Base-by-base conservation (phyloP, 2,329 filamentous ascomycete genomes). In the Fusarium ramigenum region DNA sequence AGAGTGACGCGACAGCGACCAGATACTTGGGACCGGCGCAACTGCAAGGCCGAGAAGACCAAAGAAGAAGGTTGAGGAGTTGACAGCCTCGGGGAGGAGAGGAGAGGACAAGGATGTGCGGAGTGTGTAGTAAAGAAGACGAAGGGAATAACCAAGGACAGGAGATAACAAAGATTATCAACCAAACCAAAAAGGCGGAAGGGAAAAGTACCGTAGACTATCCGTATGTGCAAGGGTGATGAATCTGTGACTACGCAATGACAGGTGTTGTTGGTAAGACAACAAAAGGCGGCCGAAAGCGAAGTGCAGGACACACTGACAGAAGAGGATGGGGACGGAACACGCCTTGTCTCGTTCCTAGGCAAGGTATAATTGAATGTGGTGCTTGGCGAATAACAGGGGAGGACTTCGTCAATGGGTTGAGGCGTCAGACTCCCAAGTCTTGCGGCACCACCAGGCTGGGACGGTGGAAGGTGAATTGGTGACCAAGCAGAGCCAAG, bases 1-100 rank as follows among this genome's bases (percentile, higher is more conserved):
- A 72, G 52, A 66, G 69, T 72, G 66, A 77, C 64, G 73, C 66
- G 74, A 76, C 60, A 71, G 61, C 56, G 69, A 66, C 65, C 69
- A 63, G 62, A 69, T 63, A 68, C 40, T 74, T 76, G 73, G 75
- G 68, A 62, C 52, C 63, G 52, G 59, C 63, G 61, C 61, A 59
- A 59, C 56, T 50, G 42, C 56, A 61, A 73, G 63, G 53, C 44
- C 64, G 44, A 69, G 61, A 60, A 54, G 52, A 37, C 66, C 40
- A 59, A 53, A 60, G 40, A 44, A 69, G 58, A 43, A 70, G 40
- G 66, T 68, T 54, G 37, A 62, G 42, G 36, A 69, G 36, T 47
- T 34, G 44, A 53, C 58, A 44, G 44, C 23, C 56, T 59, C 37
- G 53, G 67, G 56, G 57, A 30, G 30, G 36, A 32, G 43, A 49